A percentile compares a stretch with the other conserved stretches of the same genome.
Evolutionary conservation across 108 stramenopile species (phyloP).

Genomic region (Epithemia pelagica): DNA sequence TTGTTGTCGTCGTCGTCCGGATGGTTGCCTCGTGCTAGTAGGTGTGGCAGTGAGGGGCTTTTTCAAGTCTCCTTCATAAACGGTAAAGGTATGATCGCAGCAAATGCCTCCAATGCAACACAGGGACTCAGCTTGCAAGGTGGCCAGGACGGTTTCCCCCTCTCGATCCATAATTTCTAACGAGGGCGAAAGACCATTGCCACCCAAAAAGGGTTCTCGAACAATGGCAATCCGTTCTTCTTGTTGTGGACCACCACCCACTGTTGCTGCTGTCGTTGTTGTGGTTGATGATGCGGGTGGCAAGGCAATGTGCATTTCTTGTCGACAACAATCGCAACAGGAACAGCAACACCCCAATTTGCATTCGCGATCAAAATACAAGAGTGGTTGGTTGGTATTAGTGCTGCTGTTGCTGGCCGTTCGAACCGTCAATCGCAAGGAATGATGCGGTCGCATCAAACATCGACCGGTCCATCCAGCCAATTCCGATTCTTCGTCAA

Average conservation of each 20-base stretch:
- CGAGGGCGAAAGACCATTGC: conserved; percentile 6
- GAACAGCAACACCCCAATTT: conserved; percentile 21
- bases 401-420: background rate
- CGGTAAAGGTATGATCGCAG: conserved; percentile 21
- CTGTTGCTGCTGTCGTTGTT: background rate
- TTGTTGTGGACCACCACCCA: background rate
- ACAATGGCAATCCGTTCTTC: conserved; percentile 5
- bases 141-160: background rate
- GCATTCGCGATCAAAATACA: conserved; percentile 16
- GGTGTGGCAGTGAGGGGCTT: background rate
- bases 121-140: background rate
- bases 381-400: background rate
- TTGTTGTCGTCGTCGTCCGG: background rate
- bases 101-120: conserved; percentile 25
- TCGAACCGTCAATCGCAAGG: background rate
- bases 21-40: background rate
- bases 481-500: background rate
- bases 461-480: background rate
- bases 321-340: conserved; percentile 7
- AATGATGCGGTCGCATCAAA: background rate
- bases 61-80: too few species aligned
- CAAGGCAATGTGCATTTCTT: conserved; percentile 13
- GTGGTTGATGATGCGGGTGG: background rate
- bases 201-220: conserved; percentile 5
- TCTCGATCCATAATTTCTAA: conserved; percentile 17